These are phyloP conservation scores for Eucalyptus marginata DNA, from an alignment of 345 rosid species.

Conservation along the genomic window DNA sequence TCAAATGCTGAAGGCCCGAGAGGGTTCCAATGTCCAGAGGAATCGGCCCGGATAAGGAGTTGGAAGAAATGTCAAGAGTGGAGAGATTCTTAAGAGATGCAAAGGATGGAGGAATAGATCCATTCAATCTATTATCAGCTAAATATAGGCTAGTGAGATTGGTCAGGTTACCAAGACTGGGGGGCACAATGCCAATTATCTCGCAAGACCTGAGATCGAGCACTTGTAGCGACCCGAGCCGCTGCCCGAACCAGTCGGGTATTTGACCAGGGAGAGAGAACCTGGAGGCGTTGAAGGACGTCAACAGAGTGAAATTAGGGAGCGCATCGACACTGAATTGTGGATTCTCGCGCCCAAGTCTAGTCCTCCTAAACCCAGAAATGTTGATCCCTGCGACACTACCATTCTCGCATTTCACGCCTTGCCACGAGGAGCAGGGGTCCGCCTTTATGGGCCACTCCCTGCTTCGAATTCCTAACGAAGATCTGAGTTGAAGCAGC, in stretches of 20 bases:
- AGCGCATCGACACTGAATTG: slow-evolving; percentile 68
- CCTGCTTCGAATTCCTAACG: slow-evolving; percentile 68
- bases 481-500: slow-evolving; percentile 73
- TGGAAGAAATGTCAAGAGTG: slow-evolving; percentile 65
- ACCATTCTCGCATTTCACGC: slow-evolving; percentile 53
- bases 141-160: slow-evolving; percentile 45
- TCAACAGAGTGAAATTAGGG: slow-evolving; percentile 46
- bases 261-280: slow-evolving; percentile 67
- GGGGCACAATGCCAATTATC: slow-evolving; percentile 51
- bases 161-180: slow-evolving; percentile 60
- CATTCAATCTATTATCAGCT: slow-evolving; percentile 49
- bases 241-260: slow-evolving; percentile 72
- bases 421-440: slow-evolving; percentile 71
- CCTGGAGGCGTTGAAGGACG: slow-evolving; percentile 67
- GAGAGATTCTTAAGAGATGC: slow-evolving; percentile 40
- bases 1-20: slow-evolving; percentile 42
- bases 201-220: slow-evolving; percentile 86
- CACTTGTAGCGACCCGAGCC: slow-evolving; percentile 38
- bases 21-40: slow-evolving; percentile 50
- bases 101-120: slow-evolving; percentile 60
- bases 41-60: slow-evolving; percentile 50
- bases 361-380: slow-evolving; percentile 83
- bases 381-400: slow-evolving; percentile 60
- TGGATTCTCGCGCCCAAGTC: slow-evolving; percentile 67
- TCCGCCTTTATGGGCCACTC: slow-evolving; percentile 92